Percentiles rank a stretch among this genome's conserved stretches.
These are phyloP conservation scores for Zostera marina DNA, from an alignment of 116 monocot genomes.

Conservation along the genomic window DNA sequence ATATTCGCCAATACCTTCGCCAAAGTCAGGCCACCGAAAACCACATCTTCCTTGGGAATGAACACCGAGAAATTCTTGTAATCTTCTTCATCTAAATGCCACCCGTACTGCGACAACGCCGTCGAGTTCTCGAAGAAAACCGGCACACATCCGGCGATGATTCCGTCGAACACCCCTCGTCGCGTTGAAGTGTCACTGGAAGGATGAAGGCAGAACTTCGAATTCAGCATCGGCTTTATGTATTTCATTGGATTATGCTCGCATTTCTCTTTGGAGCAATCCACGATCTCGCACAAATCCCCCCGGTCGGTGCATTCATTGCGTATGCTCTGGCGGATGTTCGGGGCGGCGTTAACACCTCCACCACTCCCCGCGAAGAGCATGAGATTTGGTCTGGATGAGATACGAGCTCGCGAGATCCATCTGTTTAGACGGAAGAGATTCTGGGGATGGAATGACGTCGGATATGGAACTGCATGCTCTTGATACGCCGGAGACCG, in stretches of 20 bases:
- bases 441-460: constrained; percentile 71
- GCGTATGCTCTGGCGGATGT: constrained; percentile 56
- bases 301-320: constrained; percentile 55
- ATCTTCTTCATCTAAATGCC: constrained; percentile 49
- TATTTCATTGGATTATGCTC: constrained; percentile 52
- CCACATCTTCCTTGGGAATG: constrained; percentile 81
- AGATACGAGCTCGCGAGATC: constrained; percentile 35
- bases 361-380: constrained; percentile 73
- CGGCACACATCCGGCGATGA: constrained; percentile 75
- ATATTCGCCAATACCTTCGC: constrained; percentile 35
- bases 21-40: constrained; percentile 38
- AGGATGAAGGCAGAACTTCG: constrained; percentile 89
- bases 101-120: constrained; percentile 61
- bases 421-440: constrained; percentile 43
- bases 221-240: constrained; percentile 69
- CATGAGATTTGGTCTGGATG: constrained; percentile 33
- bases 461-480: constrained; percentile 66
- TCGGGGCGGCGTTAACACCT: constrained; percentile 23
- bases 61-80: constrained; percentile 35
- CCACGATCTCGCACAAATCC: constrained; percentile 62
- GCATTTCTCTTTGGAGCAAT: constrained; percentile 61
- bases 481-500: constrained; percentile 75
- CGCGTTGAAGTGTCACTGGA: constrained; percentile 71
- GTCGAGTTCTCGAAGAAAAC: constrained; percentile 84
- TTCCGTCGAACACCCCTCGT: constrained; percentile 64